Base-by-base conservation (phyloP, 1,139 yeast genomes). In the Casaregolazyma suthepensis region DNA sequence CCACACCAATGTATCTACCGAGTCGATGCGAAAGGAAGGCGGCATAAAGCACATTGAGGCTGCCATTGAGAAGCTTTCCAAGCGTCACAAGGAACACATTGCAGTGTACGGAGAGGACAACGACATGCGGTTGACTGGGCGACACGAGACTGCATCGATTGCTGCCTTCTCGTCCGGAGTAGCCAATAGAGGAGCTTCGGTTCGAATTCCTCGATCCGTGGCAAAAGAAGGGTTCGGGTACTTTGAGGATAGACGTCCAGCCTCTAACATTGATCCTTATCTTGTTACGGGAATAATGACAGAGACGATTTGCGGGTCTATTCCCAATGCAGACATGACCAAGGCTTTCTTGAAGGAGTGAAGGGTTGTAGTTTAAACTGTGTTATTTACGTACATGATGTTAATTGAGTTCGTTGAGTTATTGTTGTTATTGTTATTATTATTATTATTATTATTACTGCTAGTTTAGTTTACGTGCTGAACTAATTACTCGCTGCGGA, bases 181-280 rank as follows among this genome's bases (percentile, higher is more conserved):
- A 65, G 99, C 99, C 72, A 93, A 93, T 89, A 88, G 99, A 82
- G 99, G 98, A 77, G 96, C 97, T 59, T 90, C 97, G 43, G 84
- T 93, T 65, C 88, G 99, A 82, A 93, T 93, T 71, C 99, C 99
- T 76, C 85, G 99, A 79, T 85, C 96, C 50, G 99, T 93, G 64
- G 96, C 96, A 72, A 89, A 89, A 77, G 98, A 91, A 75, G 97
- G 97, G 58, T 89, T 75, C 75, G 99, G 99, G 60, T 93, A 93
- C 83, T 93, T 93, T 68, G 99, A 93, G 81, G 99, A 93, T 78
- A 89, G 99, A 81, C 90, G 99, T 79, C 99, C 98, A 59, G 99
- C 99, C 64, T 91, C 98, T 60, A 93, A 93, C 85, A 93, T 93
- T 68, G 99, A 93, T 75, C 98, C 99, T 65, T 93, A 93, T 79